Percentiles rank a stretch among this genome's conserved stretches.
phyloP scores from a whole-genome alignment of 2,329 filamentous ascomycete species.

The Gliomastix tumulicola region DNA sequence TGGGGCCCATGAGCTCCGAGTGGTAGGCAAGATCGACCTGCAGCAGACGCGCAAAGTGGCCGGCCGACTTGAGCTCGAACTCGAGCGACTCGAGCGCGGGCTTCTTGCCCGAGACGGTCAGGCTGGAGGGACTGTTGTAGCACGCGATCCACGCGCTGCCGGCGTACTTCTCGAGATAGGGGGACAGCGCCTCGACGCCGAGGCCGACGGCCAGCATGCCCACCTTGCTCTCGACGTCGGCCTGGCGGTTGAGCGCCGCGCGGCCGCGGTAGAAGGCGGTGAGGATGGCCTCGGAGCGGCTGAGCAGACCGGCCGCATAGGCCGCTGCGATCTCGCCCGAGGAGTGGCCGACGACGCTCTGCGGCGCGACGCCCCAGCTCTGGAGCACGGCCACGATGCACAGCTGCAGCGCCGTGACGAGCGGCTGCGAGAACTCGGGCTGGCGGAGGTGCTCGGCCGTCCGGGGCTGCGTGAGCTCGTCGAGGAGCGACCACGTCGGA shows the following conservation, averaged over 20 bases:
- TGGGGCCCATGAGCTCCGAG: conserved; percentile 25
- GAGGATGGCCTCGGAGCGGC: conserved; percentile 24
- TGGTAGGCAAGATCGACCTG: conserved; percentile 30
- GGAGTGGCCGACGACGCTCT: conserved; percentile 31
- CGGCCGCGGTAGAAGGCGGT: conserved; percentile 30
- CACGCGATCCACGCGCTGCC: conserved; percentile 23
- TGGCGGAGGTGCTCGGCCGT: conserved; percentile 5
- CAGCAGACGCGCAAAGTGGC: conserved; percentile 18
- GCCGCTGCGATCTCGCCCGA: conserved; percentile 37
- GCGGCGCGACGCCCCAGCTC: conserved; percentile 18
- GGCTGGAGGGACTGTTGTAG: conserved; percentile 23
- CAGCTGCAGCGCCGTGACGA: conserved; percentile 35
- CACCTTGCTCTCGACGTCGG: conserved; percentile 1
- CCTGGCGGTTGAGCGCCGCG: conserved; percentile 12
- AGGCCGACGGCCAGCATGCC: conserved; percentile 32
- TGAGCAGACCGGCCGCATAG: conserved; percentile 28
- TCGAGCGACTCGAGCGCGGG: conserved; percentile 2
- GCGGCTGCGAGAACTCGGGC: conserved; percentile 24
- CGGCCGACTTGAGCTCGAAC: conserved; percentile 9
- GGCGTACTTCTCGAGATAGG: background rate
- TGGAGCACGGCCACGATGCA: conserved; percentile 29
- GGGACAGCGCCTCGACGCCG: conserved; percentile 5
- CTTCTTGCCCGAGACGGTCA: conserved; percentile 25
- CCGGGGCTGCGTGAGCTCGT: conserved; percentile 1
- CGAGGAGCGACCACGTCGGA: conserved; percentile 9